Evolutionary conservation across 257 asterid species (phyloP), one percentile per base, ranked within the genome.

Genomic region (Paraleonurus japonicus): DNA sequence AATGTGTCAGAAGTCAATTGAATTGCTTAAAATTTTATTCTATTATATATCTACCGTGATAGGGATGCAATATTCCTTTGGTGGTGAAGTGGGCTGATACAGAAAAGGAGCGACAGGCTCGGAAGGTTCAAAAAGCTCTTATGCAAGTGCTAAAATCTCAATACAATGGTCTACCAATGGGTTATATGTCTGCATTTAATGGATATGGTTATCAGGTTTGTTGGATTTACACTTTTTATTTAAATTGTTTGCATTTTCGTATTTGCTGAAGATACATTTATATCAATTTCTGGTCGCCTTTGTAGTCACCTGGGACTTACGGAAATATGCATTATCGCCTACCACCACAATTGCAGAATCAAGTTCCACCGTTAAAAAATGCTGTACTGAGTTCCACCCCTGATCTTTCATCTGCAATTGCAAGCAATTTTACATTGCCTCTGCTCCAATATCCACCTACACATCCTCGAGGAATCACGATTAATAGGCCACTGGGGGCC

Each of bases 51-150:
- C 65, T 65, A 35, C 53, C 69, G 5, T 51, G 47, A 65, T 65
- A 95, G 99, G 98, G 96, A 74, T 86, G 96, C 16, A 75, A 87
- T 61, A 86, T 92, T 76, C 96, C 98, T 45, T 83, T 95, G 87
- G 99, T 95, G 82, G 97, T 95, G 76, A 95, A 95, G 77, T 92
- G 99, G 98, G 99, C 99, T 67, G 99, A 94, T 87, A 92, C 99
- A 35, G 99, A 95, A 63, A 95, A 95, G 81, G 99, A 95, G 80
- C 82, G 98, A 72, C 93, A 83, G 75, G 88, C 97, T 50, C 86
- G 99, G 78, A 95, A 82, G 85, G 95, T 90, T 58, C 98, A 88
- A 76, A 94, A 86, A 78, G 90, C 92, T 75, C 81, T 89, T 57
- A 84, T 88, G 28, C 87, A 76, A 72, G 80, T 86, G 9, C 78